Percentiles rank a stretch among this genome's conserved stretches.
phyloP scores from a whole-genome alignment of 2,329 filamentous ascomycete species.

The Colletotrichum sp. region DNA sequence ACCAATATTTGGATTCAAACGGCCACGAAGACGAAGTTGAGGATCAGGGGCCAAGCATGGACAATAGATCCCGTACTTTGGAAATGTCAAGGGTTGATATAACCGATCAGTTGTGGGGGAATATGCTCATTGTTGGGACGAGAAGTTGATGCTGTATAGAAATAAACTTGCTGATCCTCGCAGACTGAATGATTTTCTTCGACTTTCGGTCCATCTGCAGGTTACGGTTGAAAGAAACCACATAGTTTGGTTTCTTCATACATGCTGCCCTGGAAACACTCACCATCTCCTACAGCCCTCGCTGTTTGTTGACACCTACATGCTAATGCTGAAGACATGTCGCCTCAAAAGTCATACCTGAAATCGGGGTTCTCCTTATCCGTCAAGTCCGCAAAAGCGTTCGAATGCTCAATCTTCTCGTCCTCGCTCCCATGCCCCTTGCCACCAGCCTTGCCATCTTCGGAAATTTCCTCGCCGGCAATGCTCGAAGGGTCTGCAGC shows the following conservation, averaged over 20 bases:
- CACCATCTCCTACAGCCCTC: background rate
- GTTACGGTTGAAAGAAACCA: background rate
- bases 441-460: background rate
- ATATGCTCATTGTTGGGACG: background rate
- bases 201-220: background rate
- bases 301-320: background rate
- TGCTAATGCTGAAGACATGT: background rate
- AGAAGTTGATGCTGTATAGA: background rate
- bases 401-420: constrained; percentile 21
- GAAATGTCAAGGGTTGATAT: background rate
- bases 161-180: background rate
- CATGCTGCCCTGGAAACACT: background rate
- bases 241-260: background rate
- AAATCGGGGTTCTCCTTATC: constrained; percentile 25
- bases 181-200: background rate
- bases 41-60: background rate
- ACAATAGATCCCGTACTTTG: background rate
- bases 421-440: background rate
- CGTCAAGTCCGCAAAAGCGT: constrained; percentile 24
- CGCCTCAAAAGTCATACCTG: constrained; percentile 13
- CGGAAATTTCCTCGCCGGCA: background rate
- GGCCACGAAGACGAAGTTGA: background rate
- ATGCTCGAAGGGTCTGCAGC: background rate
- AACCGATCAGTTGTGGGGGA: background rate
- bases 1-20: background rate